These are phyloP conservation scores for Calonectria crousiana DNA, from an alignment of 2,329 filamentous ascomycete genomes.

Conservation along the genomic window DNA sequence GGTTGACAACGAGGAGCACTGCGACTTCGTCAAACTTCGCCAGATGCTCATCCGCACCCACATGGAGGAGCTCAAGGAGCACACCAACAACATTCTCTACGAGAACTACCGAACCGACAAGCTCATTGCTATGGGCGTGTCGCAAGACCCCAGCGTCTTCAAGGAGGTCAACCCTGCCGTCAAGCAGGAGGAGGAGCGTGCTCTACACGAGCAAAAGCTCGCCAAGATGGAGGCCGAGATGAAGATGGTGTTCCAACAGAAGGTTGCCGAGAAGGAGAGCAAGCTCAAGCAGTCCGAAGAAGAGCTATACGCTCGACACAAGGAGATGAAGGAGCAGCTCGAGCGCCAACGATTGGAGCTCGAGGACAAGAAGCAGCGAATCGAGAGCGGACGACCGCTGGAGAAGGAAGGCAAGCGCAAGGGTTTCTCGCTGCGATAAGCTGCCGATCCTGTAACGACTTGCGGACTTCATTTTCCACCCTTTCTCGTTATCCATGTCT, in stretches of 20 bases:
- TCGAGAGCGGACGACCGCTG: conserved; percentile 95
- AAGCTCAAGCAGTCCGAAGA: conserved; percentile 99
- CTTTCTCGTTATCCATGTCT: conserved; percentile 65
- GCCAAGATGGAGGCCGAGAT: conserved; percentile 99
- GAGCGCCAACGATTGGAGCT: conserved; percentile 94
- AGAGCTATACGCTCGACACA: conserved; percentile 96
- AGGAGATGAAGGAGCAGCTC: conserved; percentile 99
- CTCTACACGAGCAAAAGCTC: conserved; percentile 98
- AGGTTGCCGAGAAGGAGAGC: conserved; percentile 99
- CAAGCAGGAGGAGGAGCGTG: conserved; percentile 99
- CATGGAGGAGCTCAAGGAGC: conserved; percentile 99
- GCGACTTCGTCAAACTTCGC: conserved; percentile 99
- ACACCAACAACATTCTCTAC: conserved; percentile 99
- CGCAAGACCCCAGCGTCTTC: conserved; percentile 98
- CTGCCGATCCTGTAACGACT: conserved; percentile 37
- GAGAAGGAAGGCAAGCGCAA: conserved; percentile 99
- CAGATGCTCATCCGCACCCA: conserved; percentile 99
- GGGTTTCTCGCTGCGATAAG: conserved; percentile 97
- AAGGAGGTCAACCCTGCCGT: conserved; percentile 99
- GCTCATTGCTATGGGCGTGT: conserved; percentile 97
- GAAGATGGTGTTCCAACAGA: conserved; percentile 99
- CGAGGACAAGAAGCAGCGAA: conserved; percentile 96
- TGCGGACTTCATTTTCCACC: conserved; percentile 37
- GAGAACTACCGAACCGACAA: conserved; percentile 99
- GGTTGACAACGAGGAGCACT: conserved; percentile 99